Percentiles rank a stretch among this genome's conserved stretches.
Evolutionary conservation across 2,329 filamentous ascomycete species (phyloP).

Genomic region (Diaporthe vexans): DNA sequence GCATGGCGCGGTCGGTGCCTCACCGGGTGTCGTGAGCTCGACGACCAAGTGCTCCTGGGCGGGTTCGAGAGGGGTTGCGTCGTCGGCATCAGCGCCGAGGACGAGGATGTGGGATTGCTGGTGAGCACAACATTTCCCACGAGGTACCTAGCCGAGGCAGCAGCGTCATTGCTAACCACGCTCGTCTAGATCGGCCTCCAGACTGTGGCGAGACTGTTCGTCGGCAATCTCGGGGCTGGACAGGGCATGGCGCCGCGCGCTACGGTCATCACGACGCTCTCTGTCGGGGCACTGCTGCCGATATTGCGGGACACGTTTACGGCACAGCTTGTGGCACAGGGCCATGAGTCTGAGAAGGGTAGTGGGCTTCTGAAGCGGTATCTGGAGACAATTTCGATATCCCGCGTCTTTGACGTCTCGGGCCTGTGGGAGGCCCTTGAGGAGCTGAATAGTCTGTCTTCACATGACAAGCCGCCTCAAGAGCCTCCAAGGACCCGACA

Average conservation of each 20-base stretch:
- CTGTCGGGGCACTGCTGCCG: constrained; percentile 56
- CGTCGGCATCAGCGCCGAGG: constrained; percentile 68
- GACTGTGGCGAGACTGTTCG: constrained; percentile 58
- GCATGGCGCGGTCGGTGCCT: constrained; percentile 49
- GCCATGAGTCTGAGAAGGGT: constrained; percentile 38
- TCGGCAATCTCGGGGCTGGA: constrained; percentile 42
- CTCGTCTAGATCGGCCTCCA: constrained; percentile 60
- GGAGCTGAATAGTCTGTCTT: constrained; percentile 58
- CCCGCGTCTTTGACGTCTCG: constrained; percentile 70
- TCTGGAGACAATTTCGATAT: constrained; percentile 66
- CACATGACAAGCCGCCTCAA: background rate
- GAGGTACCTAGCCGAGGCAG: background rate
- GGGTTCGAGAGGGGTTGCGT: constrained; percentile 66
- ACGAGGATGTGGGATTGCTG: constrained; percentile 61
- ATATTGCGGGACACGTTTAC: constrained; percentile 57
- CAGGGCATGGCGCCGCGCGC: constrained; percentile 46
- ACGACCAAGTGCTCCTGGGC: constrained; percentile 60
- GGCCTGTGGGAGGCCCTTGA: constrained; percentile 69
- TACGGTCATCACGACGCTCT: constrained; percentile 65
- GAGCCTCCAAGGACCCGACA: constrained; percentile 17
- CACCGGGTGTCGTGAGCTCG: constrained; percentile 64
- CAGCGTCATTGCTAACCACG: constrained; percentile 8
- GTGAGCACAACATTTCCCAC: constrained; percentile 51
- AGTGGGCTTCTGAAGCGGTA: constrained; percentile 50
- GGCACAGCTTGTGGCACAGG: constrained; percentile 48